Base-by-base conservation (phyloP, 2,329 filamentous ascomycete genomes). In the Cytospora paraplurivora region DNA sequence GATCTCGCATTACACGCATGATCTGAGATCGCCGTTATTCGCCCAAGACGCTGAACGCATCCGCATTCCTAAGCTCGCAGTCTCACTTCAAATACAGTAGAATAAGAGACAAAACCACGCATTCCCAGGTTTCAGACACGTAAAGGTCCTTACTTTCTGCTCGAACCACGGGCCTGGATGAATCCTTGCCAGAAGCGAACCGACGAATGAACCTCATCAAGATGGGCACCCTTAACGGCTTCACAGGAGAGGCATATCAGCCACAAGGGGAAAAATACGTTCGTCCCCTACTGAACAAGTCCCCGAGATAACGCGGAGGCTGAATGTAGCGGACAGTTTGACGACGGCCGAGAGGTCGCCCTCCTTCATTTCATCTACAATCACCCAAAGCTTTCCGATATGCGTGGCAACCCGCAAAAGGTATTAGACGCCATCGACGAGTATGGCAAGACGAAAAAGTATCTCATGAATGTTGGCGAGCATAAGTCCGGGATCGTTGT, bases 391-490 rank as follows among this genome's bases (percentile, higher is more conserved):
- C 75, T 91, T 34, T 83, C 88, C 3, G 77, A 85, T 58, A 81
- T 93, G 62, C 81, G 87, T 57, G 86, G 84, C 21, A 86, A 85
- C 21, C 90, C 90, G 0, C 72, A 81, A 17, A 82, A 81, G 62
- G 83, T 94, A 1, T 79, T 93, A 0, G 79, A 81, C 33, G 85
- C 85, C 34, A 92, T 94, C 72, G 89, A 94, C 70, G 84, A 89
- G 59, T 94, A 75, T 69, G 77, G 71, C 19, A 70, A 69, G 15
- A 86, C 83, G 3, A 81, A 85, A 66, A 90, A 88, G 72, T 90
- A 88, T 67, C 82, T 94, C 58, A 94, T 94, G 88, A 94, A 93
- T 68, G 85, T 95, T 1, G 91, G 91, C 49, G 82, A 87, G 68
- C 81, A 87, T 71, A 95, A 95, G 76, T 90, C 89, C 54, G 82